Conservation (phyloP, 164 flowering plant species). For the Tetracentron sinense region DNA sequence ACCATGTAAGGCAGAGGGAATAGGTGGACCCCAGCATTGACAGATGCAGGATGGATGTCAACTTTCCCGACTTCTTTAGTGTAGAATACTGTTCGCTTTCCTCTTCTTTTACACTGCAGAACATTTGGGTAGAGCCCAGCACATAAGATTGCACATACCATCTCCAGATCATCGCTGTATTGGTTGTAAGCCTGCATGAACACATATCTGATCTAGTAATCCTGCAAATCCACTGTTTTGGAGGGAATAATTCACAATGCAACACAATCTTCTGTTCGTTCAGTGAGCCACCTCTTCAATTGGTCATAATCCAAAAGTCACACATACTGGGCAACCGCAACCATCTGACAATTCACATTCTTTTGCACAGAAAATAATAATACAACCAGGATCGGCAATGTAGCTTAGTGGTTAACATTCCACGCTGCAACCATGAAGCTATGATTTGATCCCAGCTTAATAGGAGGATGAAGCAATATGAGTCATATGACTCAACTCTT, state of each 20-base stretch:
- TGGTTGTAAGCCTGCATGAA: slow-evolving; percentile 73
- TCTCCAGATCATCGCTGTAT: slow-evolving; percentile 83
- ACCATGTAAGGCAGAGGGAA: slow-evolving; percentile 94
- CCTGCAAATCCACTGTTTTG: neutral
- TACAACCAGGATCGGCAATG: neutral
- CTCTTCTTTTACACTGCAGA: slow-evolving; percentile 92
- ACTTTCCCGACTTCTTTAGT: slow-evolving; percentile 95
- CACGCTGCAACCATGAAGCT: neutral
- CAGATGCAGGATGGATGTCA: slow-evolving; percentile 93
- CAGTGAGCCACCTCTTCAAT: neutral
- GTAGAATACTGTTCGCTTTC: slow-evolving; percentile 86
- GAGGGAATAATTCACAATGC: neutral
- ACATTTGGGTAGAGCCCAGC: slow-evolving; percentile 99
- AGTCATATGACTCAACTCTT: neutral
- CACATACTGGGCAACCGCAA: too few relatives aligned
- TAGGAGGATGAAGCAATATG: too few relatives aligned
- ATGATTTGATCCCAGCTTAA: neutral
- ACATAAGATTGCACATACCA: slow-evolving; percentile 91
- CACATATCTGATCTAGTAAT: neutral
- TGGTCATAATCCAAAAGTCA: too few relatives aligned
- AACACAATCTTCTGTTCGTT: neutral
- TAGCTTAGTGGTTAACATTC: neutral
- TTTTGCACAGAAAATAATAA: neutral
- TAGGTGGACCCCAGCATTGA: slow-evolving; percentile 77
- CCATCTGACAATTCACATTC: too few relatives aligned